These are phyloP conservation scores for Myxozyma monticola DNA, from an alignment of 805 yeast genomes.

Conservation along the genomic window DNA sequence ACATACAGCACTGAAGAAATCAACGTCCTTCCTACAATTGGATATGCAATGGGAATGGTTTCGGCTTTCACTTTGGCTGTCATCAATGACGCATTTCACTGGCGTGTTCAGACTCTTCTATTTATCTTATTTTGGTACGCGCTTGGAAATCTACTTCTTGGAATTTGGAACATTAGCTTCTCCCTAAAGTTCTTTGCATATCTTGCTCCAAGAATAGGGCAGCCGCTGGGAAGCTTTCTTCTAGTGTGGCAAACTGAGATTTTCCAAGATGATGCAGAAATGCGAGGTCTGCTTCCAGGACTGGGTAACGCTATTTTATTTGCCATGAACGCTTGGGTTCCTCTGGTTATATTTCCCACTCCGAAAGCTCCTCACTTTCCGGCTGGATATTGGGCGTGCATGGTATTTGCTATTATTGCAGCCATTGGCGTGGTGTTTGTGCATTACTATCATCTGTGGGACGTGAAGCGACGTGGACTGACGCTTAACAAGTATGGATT, in stretches of 20 bases:
- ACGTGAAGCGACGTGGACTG: constrained; percentile 15
- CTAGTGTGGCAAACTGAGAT: constrained; percentile 32
- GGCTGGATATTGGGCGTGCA: constrained; percentile 16
- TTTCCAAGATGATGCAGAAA: constrained; percentile 36
- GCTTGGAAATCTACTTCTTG: constrained; percentile 16
- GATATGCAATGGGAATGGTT: constrained; percentile 36
- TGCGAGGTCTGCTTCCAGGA: constrained; percentile 35
- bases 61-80: constrained; percentile 35
- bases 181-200: constrained; percentile 14
- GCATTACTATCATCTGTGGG: no score
- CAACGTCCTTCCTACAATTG: constrained; percentile 41
- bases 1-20: constrained; percentile 35
- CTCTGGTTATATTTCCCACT: constrained; percentile 40
- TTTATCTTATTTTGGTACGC: constrained; percentile 14
- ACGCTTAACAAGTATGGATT: constrained; percentile 23
- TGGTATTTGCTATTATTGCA: constrained; percentile 7
- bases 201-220: constrained; percentile 11
- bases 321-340: constrained; percentile 42
- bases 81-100: constrained; percentile 37
- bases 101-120: constrained; percentile 34
- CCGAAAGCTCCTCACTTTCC: constrained; percentile 40
- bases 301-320: constrained; percentile 38
- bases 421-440: constrained; percentile 10
- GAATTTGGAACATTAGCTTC: constrained; percentile 20
- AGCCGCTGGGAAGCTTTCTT: constrained; percentile 13